Percentiles rank a stretch among this genome's conserved stretches.
Evolutionary conservation across 2,329 filamentous ascomycete genomes (phyloP).

Genomic region (Aspergillus sp.): DNA sequence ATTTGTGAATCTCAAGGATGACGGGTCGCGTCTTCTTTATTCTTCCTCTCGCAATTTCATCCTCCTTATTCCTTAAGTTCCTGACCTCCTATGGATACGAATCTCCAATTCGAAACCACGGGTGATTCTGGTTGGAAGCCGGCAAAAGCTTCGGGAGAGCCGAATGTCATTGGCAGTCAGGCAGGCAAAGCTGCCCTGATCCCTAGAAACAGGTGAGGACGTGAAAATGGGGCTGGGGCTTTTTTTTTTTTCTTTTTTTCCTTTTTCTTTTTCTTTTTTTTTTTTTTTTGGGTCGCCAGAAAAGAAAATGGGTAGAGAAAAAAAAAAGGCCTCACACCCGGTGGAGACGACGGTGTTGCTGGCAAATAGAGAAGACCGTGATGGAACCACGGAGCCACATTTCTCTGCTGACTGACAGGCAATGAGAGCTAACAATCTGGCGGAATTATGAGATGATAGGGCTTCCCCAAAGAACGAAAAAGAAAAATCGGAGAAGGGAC

Average conservation of each 20-base stretch:
- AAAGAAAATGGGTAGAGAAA: not conserved
- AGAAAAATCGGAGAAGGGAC: not conserved
- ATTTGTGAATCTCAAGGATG: not conserved
- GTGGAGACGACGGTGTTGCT: constrained; percentile 11
- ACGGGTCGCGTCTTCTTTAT: not conserved
- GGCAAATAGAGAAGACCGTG: constrained; percentile 13
- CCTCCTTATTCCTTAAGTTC: not conserved
- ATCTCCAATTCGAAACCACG: not conserved
- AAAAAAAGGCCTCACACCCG: constrained; percentile 10
- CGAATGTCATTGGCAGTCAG: not conserved
- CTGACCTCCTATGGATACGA: not conserved
- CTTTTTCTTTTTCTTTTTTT: not conserved
- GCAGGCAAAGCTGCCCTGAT: not conserved
- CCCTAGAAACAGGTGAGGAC: not conserved
- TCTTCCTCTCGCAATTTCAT: not conserved
- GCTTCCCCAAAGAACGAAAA: not conserved
- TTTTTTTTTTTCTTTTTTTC: not conserved
- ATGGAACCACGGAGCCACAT: constrained; percentile 19
- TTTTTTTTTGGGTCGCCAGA: not conserved
- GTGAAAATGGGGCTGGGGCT: not conserved
- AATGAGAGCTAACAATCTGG: not conserved
- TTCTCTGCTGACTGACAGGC: not conserved
- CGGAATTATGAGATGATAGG: not conserved
- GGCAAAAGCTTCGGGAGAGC: not conserved
- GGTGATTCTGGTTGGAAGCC: not conserved